Percentiles rank a stretch among this genome's conserved stretches.
Conservation (phyloP, 1,284 basidiomycete species). For the Cronartium quercuum region DNA sequence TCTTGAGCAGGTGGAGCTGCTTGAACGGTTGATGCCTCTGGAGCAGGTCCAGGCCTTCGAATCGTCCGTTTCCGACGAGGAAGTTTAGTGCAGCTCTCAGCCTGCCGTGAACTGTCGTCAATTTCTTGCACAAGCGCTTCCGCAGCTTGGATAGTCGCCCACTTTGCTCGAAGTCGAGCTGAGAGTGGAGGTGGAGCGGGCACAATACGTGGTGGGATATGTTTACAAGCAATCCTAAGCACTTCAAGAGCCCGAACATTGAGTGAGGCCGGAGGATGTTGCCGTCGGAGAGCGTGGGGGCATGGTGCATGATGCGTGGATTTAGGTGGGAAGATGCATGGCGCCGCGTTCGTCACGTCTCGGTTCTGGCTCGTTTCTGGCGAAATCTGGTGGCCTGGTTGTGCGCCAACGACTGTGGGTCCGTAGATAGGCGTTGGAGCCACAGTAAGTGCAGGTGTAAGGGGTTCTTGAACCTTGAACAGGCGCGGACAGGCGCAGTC, state of each 20-base stretch:
- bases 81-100: not conserved
- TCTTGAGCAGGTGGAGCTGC: not conserved
- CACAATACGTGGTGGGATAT: not conserved
- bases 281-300: not conserved
- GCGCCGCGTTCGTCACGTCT: not conserved
- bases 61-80: not conserved
- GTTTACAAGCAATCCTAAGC: not conserved
- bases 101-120: not conserved
- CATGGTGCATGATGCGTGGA: not conserved
- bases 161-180: not conserved
- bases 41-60: not conserved
- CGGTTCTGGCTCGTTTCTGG: not conserved
- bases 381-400: not conserved
- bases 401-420: not conserved
- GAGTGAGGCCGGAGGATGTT: not conserved
- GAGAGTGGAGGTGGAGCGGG: not conserved
- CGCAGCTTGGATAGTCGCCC: not conserved
- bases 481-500: not conserved
- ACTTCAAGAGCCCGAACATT: not conserved
- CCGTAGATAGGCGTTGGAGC: not conserved
- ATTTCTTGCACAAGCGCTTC: not conserved
- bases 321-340: not conserved
- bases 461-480: not conserved
- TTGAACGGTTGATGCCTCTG: not conserved
- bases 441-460: not conserved